Evolutionary conservation across 2,329 filamentous ascomycete genomes (phyloP).

Genomic region (Macrophomina phaseolina): DNA sequence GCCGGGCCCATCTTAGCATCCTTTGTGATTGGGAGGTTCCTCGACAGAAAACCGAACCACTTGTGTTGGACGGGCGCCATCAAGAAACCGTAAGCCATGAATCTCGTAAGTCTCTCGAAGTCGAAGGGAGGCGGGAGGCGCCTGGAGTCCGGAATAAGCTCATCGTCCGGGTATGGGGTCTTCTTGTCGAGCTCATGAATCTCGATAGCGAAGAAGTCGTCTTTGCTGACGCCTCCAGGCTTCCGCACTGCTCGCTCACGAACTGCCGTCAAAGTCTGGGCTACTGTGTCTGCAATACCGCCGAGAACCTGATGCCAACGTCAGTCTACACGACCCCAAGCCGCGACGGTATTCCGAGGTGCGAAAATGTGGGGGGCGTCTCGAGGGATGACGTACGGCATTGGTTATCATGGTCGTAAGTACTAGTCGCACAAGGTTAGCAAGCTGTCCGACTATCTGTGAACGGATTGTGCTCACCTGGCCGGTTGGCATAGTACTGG

Average conservation of each 20-base stretch:
- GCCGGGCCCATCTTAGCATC: constrained; percentile 74
- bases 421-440: constrained; percentile 57
- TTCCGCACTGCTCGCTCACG: constrained; percentile 71
- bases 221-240: constrained; percentile 63
- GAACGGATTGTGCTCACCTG: constrained; percentile 61
- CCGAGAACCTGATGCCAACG: constrained; percentile 69
- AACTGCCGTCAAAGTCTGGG: constrained; percentile 87
- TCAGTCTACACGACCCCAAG: neutral
- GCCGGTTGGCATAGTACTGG: constrained; percentile 88
- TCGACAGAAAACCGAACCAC: constrained; percentile 89
- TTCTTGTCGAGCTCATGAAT: constrained; percentile 86
- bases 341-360: neutral
- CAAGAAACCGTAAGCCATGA: constrained; percentile 96
- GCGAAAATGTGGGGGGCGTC: constrained; percentile 25
- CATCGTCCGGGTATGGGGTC: constrained; percentile 68
- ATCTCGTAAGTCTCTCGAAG: constrained; percentile 90
- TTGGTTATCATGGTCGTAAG: constrained; percentile 99
- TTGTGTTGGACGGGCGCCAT: constrained; percentile 96
- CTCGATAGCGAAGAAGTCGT: constrained; percentile 81
- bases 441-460: neutral
- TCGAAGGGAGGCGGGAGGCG: constrained; percentile 82
- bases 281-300: constrained; percentile 94
- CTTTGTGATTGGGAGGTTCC: constrained; percentile 84
- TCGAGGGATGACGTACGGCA: constrained; percentile 63
- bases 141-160: constrained; percentile 69